A percentile compares a stretch with the other conserved stretches of the same genome.
Conservation (phyloP, 805 yeast species). For the Hanseniaspora nectarophila region DNA sequence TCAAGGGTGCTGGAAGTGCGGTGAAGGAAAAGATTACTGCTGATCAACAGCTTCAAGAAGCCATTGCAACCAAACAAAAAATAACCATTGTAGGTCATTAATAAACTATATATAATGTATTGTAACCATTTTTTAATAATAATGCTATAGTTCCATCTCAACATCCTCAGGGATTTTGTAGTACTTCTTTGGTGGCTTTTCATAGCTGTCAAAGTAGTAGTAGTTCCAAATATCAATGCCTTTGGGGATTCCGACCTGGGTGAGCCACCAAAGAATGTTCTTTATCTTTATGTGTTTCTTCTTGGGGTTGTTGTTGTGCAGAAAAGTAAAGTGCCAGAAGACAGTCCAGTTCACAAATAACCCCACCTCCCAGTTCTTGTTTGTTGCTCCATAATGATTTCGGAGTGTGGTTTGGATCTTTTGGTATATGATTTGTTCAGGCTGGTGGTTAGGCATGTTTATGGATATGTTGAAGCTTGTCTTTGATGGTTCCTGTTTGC, state of each 20-base stretch:
- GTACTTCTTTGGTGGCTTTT: neutral
- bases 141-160: constrained; percentile 10
- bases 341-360: neutral
- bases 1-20: constrained; percentile 21
- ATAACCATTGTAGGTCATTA: constrained; percentile 27
- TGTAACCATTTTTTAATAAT: neutral
- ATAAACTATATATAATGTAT: constrained; percentile 5
- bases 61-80: constrained; percentile 30
- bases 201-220: constrained; percentile 4
- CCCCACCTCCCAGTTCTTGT: neutral
- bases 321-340: neutral
- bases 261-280: neutral
- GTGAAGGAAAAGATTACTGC: constrained; percentile 27
- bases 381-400: neutral
- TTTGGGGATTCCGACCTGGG: neutral
- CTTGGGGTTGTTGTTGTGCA: neutral
- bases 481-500: neutral
- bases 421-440: neutral
- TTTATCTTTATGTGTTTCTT: neutral
- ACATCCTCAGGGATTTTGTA: neutral
- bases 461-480: neutral
- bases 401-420: neutral
- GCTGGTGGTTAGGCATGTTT: constrained; percentile 2
- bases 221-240: neutral
- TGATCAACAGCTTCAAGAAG: constrained; percentile 27